phyloP scores from a whole-genome alignment of 2,329 filamentous ascomycete species.

The Triangularia verruculosa region DNA sequence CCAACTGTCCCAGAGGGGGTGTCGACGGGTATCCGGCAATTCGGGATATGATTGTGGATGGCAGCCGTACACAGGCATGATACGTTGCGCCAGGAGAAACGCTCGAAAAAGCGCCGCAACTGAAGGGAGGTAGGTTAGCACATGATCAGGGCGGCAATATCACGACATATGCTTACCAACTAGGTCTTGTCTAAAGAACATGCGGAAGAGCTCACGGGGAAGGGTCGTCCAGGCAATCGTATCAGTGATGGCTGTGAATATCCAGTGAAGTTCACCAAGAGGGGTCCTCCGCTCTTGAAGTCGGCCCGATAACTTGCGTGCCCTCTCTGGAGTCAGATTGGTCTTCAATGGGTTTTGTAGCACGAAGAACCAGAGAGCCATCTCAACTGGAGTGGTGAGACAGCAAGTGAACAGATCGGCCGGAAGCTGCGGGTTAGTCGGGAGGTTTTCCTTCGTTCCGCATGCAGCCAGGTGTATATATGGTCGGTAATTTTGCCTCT shows the following conservation, averaged over 20 bases:
- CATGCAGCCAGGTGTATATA: conserved; percentile 92
- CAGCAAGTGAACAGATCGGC: conserved; percentile 96
- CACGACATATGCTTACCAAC: conserved; percentile 51
- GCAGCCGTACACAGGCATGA: conserved; percentile 96
- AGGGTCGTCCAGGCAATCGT: conserved; percentile 98
- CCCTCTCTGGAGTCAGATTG: conserved; percentile 72
- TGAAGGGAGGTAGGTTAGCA: background rate
- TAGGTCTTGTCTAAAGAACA: conserved; percentile 93
- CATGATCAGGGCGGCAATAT: background rate
- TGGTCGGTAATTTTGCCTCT: conserved; percentile 66
- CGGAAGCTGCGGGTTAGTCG: conserved; percentile 88
- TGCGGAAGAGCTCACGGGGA: conserved; percentile 86
- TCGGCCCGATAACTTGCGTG: conserved; percentile 84
- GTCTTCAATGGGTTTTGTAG: conserved; percentile 78
- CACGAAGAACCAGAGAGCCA: conserved; percentile 94
- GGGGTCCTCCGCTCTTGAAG: conserved; percentile 91
- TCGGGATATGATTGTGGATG: conserved; percentile 88
- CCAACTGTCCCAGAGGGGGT: conserved; percentile 96
- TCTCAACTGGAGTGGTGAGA: conserved; percentile 94
- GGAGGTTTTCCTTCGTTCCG: conserved; percentile 83
- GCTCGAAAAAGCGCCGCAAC: conserved; percentile 97
- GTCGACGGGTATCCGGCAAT: conserved; percentile 91
- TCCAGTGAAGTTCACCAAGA: conserved; percentile 96
- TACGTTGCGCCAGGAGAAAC: conserved; percentile 87
- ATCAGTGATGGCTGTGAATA: conserved; percentile 97